phyloP scores from a whole-genome alignment of 1,284 basidiomycete species.

The Apiotrichum laibachii region DNA sequence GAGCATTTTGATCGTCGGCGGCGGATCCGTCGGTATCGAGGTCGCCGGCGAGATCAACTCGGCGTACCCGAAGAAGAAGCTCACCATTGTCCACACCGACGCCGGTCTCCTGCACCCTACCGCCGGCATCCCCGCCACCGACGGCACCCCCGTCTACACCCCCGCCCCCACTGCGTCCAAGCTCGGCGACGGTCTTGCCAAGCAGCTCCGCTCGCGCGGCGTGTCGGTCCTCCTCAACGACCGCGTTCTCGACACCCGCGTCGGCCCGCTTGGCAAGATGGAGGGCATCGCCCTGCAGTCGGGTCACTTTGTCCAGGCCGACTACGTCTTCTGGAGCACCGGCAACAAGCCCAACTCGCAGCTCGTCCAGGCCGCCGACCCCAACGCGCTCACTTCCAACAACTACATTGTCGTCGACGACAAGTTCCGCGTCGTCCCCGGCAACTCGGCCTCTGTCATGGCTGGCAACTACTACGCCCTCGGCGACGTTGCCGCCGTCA shows the following conservation, averaged over 20 bases:
- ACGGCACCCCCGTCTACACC: constrained; percentile 20
- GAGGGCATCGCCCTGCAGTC: constrained; percentile 36
- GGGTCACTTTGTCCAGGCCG: constrained; percentile 47
- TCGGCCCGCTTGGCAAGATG: constrained; percentile 23
- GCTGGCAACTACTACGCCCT: constrained; percentile 44
- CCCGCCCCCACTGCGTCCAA: constrained; percentile 30
- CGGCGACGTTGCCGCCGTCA: constrained; percentile 42
- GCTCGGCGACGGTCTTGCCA: constrained; percentile 34
- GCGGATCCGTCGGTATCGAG: constrained; percentile 55
- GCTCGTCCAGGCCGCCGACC: constrained; percentile 41
- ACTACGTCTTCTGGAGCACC: constrained; percentile 51
- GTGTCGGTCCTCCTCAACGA: constrained; percentile 46
- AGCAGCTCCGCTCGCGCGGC: constrained; percentile 37
- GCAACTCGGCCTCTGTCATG: constrained; percentile 17
- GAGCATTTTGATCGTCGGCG: constrained; percentile 50
- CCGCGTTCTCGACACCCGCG: constrained; percentile 26
- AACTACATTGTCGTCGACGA: constrained; percentile 46
- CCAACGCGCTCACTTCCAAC: constrained; percentile 34
- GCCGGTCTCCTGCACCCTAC: constrained; percentile 30
- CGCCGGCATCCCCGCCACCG: neutral
- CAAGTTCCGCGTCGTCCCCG: constrained; percentile 33
- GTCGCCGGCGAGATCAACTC: constrained; percentile 41
- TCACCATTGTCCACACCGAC: constrained; percentile 33
- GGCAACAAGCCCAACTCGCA: constrained; percentile 51
- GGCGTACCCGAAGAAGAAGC: constrained; percentile 31